A percentile compares a stretch with the other conserved stretches of the same genome.
phyloP scores from a whole-genome alignment of 1,139 yeast genomes.

The Petasospora fabianii region DNA sequence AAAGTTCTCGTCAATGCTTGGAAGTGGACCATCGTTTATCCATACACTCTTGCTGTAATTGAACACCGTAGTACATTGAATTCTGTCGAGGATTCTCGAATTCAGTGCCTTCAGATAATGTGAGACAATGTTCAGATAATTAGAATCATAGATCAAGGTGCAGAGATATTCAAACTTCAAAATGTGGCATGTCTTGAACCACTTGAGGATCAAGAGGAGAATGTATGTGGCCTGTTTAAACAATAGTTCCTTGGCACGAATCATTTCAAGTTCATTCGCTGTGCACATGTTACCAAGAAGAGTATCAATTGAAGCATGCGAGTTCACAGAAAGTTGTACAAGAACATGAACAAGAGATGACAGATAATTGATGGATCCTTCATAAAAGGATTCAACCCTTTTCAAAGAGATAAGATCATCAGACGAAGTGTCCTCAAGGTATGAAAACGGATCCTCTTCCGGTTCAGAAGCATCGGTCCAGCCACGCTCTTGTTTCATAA shows the following conservation, averaged over 20 bases:
- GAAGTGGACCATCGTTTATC: constrained; percentile 17
- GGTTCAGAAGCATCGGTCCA: constrained; percentile 35
- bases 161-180: constrained; percentile 74
- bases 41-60: constrained; percentile 47
- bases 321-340: constrained; percentile 51
- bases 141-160: constrained; percentile 71
- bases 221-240: constrained; percentile 61
- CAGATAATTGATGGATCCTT: constrained; percentile 47
- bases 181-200: constrained; percentile 80
- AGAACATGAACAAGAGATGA: constrained; percentile 62
- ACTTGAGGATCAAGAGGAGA: constrained; percentile 51
- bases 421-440: constrained; percentile 5
- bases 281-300: constrained; percentile 6
- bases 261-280: constrained; percentile 41
- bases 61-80: constrained; percentile 36
- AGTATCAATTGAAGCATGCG: constrained; percentile 37
- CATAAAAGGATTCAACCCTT: constrained; percentile 62
- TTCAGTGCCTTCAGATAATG: constrained; percentile 34
- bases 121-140: constrained; percentile 46
- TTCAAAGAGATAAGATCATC: constrained; percentile 34
- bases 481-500: constrained; percentile 78
- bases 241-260: constrained; percentile 60
- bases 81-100: constrained; percentile 35
- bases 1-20: constrained; percentile 29
- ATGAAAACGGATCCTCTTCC: constrained; percentile 16